Evolutionary conservation across 2,329 filamentous ascomycete species (phyloP), one percentile per base, ranked within the genome.

Genomic region (Fusarium xyrophilum): DNA sequence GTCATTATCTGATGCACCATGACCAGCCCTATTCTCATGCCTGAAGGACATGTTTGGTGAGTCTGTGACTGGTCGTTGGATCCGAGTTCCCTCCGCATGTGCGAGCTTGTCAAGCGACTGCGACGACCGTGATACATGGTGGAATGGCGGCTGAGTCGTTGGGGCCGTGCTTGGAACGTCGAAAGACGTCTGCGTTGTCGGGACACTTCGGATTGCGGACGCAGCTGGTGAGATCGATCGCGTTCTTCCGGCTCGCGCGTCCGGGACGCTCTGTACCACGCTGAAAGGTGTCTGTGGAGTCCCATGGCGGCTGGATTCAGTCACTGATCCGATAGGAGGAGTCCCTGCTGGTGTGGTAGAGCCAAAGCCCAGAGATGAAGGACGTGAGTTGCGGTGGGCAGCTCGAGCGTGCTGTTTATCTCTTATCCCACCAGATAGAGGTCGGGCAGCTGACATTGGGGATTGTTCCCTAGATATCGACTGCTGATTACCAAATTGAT

Each of bases 71-170:
- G 61, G 63, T 44, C 59, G 61, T 39, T 69, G 72, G 13, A 56
- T 27, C 32, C 65, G 55, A n/a, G 32, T 36, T 12, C 43, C 42
- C 17, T 70, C 65, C 19, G 56, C 32, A 32, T 64, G 60, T 6
- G 65, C 39, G 12, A 67, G 40, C 23, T 67, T 71, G n/a, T 74
- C 70, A 23, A 74, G 28, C 19, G 72, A 74, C 17, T 66, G 69
- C 21, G 64, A 67, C 23, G 72, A 66, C 25, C 46, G 51, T 7
- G 46, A 38, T 13, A 32, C 30, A 28, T 58, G 47, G 28, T 72
- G 70, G 30, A 63, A 60, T 14, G 61, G 64, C 7, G 39, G 25
- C 21, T 71, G 71, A 6, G 70, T 55, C 48, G 56, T 47, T 17
- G 61, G 68, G 42, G 56, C 60, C 12, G 67, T 63, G 25, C 62